Base-by-base conservation (phyloP, 495 filamentous ascomycete species). In the Chaetomium tenue region DNA sequence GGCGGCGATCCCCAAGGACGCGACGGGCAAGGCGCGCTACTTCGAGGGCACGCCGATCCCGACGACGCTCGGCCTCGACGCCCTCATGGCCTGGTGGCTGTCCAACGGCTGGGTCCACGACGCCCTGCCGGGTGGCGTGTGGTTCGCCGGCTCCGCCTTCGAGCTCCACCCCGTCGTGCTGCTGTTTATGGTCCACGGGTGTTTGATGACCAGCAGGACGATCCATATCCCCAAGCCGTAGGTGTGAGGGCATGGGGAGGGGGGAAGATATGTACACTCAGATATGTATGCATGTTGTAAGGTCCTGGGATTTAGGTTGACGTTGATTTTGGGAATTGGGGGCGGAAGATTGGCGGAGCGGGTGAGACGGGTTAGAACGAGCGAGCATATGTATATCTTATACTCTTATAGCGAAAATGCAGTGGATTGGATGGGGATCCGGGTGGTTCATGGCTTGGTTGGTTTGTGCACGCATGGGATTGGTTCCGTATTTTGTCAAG, bases 1-100 rank as follows among this genome's bases (percentile, higher is more conserved):
- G 12, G 81, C 86, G 46, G 84, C 84, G 61, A 82, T 98, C 16
- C 94, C 94, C 53, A 97, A 97, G 79, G 95, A 98, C 70, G 87
- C 86, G 48, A 87, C 81, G 9, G 94, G 94, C 53, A 98, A 98
- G 79, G 90, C 88, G 26, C 85, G 87, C 71, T 98, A 96, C 75
- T 98, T 98, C 68, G 93, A 98, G 77, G 94, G 94, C 71, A 95
- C 93, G 3, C 94, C 94, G 20, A 98, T 98, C 72, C 94, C 94
- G 4, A 98, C 90, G 5, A 90, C 89, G 16, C 77, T 98, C 18
- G 86, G 81, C 1, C 87, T 97, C 65, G 91, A 90, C 57, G 82
- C 78, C 22, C 66, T 93, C 15, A 97, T 98, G 94, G 91, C 87
- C 9, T 96, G 87, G 76, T 98, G 93, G 89, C 86, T 92, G 11